Conservation (phyloP, 2,329 filamentous ascomycete genomes). For the Waltergamsia citrina region DNA sequence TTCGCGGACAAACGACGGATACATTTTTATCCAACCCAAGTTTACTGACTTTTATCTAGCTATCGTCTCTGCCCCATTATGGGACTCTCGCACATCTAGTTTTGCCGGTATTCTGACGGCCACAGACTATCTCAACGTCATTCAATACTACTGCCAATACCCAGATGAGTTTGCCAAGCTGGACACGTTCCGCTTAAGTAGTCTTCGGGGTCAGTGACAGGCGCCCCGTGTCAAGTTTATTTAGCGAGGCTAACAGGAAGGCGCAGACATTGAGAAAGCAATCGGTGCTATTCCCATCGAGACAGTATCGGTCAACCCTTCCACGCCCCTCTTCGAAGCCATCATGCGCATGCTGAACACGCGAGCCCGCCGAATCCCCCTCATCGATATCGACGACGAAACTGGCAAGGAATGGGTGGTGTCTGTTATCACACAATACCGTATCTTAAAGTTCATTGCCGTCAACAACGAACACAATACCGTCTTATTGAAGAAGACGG, state of each 20-base stretch:
- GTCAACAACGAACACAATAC: conserved; percentile 85
- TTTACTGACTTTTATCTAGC: conserved; percentile 37
- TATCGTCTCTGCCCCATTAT: conserved; percentile 93
- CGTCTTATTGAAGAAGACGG: conserved; percentile 75
- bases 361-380: conserved; percentile 82
- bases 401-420: conserved; percentile 88
- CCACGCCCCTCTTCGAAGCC: conserved; percentile 86
- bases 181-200: conserved; percentile 88
- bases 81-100: conserved; percentile 87
- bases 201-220: conserved; percentile 63
- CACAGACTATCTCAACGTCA: conserved; percentile 96
- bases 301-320: conserved; percentile 90
- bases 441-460: conserved; percentile 96
- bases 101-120: conserved; percentile 93
- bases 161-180: conserved; percentile 83
- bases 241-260: conserved; percentile 9
- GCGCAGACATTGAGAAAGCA: conserved; percentile 82
- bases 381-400: conserved; percentile 91
- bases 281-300: conserved; percentile 87
- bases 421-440: conserved; percentile 95
- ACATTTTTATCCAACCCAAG: too few species aligned
- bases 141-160: conserved; percentile 98
- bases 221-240: neutral
- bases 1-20: too few species aligned
- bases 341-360: conserved; percentile 91